phyloP scores from a whole-genome alignment of 306 rosid genomes.

The Malus domestica region DNA sequence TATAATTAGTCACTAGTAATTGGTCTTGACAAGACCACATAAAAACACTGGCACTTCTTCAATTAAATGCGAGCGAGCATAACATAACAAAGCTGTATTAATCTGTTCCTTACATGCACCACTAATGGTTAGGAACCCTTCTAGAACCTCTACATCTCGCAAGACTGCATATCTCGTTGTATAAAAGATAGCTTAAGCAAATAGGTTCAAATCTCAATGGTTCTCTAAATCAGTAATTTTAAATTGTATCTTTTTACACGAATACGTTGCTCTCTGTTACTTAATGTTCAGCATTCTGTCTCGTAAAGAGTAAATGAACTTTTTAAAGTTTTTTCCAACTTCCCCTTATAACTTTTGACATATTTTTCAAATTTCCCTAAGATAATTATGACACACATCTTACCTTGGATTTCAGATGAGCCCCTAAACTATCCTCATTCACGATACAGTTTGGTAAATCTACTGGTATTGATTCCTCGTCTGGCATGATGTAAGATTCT shows the following conservation, averaged over 20 bases:
- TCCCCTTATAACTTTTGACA: background rate
- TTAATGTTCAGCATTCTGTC: background rate
- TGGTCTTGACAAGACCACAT: constrained; percentile 1
- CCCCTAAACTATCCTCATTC: constrained; percentile 61
- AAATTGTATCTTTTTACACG: background rate
- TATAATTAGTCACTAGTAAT: constrained; percentile 1
- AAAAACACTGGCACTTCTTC: background rate
- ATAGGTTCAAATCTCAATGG: too few relatives aligned
- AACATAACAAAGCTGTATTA: background rate
- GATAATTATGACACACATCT: constrained; percentile 2
- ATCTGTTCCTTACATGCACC: background rate
- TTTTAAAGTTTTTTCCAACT: background rate
- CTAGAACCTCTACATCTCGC: background rate
- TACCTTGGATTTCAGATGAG: constrained; percentile 91
- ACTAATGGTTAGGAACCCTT: background rate
- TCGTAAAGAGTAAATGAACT: background rate
- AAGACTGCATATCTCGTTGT: background rate
- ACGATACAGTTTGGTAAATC: constrained; percentile 40
- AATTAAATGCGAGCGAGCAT: background rate
- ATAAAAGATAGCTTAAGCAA: background rate
- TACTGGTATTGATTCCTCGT: constrained; percentile 21
- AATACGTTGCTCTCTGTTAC: background rate
- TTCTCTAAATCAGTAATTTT: background rate
- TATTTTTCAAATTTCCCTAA: background rate
- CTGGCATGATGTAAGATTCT: constrained; percentile 18